A percentile compares a stretch with the other conserved stretches of the same genome.
Conservation (phyloP, 805 yeast genomes). For the Saccharomycopsis oosterbeekiorum region DNA sequence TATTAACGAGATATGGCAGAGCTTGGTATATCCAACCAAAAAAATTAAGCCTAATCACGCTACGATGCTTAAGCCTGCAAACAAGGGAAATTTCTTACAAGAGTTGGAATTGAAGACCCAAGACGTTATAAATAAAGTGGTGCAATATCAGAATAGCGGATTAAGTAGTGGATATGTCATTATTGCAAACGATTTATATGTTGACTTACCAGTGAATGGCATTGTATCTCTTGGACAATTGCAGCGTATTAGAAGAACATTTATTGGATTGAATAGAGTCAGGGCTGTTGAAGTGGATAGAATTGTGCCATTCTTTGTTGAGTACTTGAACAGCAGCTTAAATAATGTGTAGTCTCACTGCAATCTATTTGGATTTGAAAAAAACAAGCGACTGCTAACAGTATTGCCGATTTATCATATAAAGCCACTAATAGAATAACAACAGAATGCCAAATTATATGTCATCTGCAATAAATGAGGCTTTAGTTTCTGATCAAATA, state of each 20-base stretch:
- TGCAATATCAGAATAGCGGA: slow-evolving; percentile 46
- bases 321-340: slow-evolving; percentile 61
- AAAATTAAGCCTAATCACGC: slow-evolving; percentile 70
- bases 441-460: too few relatives aligned
- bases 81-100: slow-evolving; percentile 65
- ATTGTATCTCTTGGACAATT: slow-evolving; percentile 63
- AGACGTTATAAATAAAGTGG: slow-evolving; percentile 48
- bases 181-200: slow-evolving; percentile 35
- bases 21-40: slow-evolving; percentile 32
- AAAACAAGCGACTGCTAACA: too few relatives aligned
- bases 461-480: too few relatives aligned
- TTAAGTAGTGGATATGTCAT: slow-evolving; percentile 38
- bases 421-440: too few relatives aligned
- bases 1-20: slow-evolving; percentile 57
- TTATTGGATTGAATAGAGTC: slow-evolving; percentile 70
- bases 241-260: slow-evolving; percentile 77
- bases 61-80: slow-evolving; percentile 71
- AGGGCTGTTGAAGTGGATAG: slow-evolving; percentile 62
- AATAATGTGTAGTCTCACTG: slow-evolving; percentile 19
- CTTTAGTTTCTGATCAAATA: too few relatives aligned
- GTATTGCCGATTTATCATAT: too few relatives aligned
- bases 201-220: slow-evolving; percentile 50
- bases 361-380: too few relatives aligned
- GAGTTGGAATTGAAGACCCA: slow-evolving; percentile 67
- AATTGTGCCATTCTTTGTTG: slow-evolving; percentile 65